Percentiles rank a stretch among this genome's conserved stretches.
These are phyloP conservation scores for Lactarius indigo DNA, from an alignment of 768 basidiomycete species.

Conservation along the genomic window DNA sequence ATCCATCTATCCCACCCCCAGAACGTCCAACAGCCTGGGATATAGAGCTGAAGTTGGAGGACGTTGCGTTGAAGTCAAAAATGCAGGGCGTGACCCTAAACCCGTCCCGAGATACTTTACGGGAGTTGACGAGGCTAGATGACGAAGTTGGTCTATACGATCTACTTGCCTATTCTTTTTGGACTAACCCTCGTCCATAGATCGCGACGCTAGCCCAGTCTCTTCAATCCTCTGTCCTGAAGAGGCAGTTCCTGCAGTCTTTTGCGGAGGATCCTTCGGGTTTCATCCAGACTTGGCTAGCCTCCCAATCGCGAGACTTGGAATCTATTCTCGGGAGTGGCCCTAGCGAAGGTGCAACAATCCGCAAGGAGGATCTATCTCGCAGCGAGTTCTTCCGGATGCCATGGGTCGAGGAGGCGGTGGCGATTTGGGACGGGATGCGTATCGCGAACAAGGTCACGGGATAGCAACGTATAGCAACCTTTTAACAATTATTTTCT, in stretches of 20 bases:
- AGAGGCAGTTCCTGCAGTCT: constrained; percentile 78
- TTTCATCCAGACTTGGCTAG: constrained; percentile 88
- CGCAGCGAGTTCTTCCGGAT: constrained; percentile 88
- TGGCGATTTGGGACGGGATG: constrained; percentile 80
- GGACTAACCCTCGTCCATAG: constrained; percentile 36
- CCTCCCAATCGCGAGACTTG: constrained; percentile 87
- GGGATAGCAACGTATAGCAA: constrained; percentile 10
- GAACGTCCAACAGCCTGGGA: constrained; percentile 72
- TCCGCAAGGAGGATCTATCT: constrained; percentile 84
- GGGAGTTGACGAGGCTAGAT: constrained; percentile 69
- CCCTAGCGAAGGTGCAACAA: constrained; percentile 68
- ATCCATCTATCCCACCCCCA: constrained; percentile 58
- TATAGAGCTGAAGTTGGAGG: constrained; percentile 85
- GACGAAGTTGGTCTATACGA: constrained; percentile 63
- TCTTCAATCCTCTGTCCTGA: constrained; percentile 81
- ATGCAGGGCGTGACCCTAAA: constrained; percentile 66
- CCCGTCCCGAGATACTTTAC: constrained; percentile 65
- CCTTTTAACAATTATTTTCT: background rate
- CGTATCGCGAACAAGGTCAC: constrained; percentile 46
- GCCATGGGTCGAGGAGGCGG: constrained; percentile 89
- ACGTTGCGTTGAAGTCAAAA: constrained; percentile 63
- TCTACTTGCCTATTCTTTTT: background rate
- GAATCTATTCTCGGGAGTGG: constrained; percentile 89
- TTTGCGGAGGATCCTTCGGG: constrained; percentile 76
- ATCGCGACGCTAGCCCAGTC: constrained; percentile 83